These are phyloP conservation scores for Ichthyophthirius multifiliis DNA, from an alignment of 169 alveolate genomes.

Conservation along the genomic window DNA sequence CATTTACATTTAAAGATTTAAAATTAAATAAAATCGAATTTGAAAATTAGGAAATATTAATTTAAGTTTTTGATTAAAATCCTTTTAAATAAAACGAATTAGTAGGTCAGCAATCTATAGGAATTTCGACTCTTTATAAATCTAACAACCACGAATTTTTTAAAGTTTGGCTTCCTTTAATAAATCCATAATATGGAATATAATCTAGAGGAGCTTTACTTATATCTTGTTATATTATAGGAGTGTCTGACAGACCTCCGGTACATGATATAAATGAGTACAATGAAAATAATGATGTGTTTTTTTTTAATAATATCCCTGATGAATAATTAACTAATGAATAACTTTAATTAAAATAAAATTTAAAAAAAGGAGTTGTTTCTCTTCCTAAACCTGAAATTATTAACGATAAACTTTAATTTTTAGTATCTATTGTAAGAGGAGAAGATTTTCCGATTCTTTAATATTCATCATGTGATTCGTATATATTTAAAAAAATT, in stretches of 20 bases:
- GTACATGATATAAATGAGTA: slow-evolving; percentile 72
- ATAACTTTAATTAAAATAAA: slow-evolving; percentile 37
- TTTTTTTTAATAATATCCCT: slow-evolving; percentile 52
- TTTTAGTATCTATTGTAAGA: slow-evolving; percentile 60
- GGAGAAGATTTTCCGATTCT: slow-evolving; percentile 69
- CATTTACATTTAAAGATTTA: slow-evolving; percentile 77
- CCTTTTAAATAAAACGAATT: slow-evolving; percentile 55
- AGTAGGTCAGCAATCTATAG: slow-evolving; percentile 75
- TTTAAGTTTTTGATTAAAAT: slow-evolving; percentile 73
- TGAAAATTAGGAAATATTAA: slow-evolving; percentile 70
- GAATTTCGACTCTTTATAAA: slow-evolving; percentile 74
- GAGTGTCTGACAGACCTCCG: slow-evolving; percentile 81
- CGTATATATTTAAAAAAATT: slow-evolving; percentile 20
- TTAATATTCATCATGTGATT: slow-evolving; percentile 33
- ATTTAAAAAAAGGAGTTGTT: slow-evolving; percentile 31
- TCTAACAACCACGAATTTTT: slow-evolving; percentile 77
- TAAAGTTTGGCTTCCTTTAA: slow-evolving; percentile 67
- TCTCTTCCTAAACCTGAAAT: slow-evolving; percentile 52
- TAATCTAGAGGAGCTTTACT: slow-evolving; percentile 76
- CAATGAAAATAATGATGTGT: slow-evolving; percentile 57
- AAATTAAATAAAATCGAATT: slow-evolving; percentile 60
- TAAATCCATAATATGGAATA: slow-evolving; percentile 58
- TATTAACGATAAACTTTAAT: slow-evolving; percentile 48
- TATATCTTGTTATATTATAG: slow-evolving; percentile 72
- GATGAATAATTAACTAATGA: slow-evolving; percentile 62